Evolutionary conservation across 257 asterid genomes (phyloP).

Genomic region (Echites panduratus): DNA sequence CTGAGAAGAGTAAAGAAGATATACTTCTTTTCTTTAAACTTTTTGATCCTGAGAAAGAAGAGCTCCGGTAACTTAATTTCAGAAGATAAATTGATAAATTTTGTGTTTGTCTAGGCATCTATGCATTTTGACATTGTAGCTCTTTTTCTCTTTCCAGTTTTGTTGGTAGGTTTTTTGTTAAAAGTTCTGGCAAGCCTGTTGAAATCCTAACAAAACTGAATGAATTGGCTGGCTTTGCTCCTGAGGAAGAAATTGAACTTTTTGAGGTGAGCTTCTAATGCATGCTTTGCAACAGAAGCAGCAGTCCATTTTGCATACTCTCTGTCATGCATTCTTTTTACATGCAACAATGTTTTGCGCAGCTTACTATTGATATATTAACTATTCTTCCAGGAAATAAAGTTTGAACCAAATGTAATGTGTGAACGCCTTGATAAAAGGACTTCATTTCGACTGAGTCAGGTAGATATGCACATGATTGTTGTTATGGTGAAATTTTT

Average conservation of each 20-base stretch:
- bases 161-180: slow-evolving; percentile 82
- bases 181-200: slow-evolving; percentile 61
- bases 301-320: neutral
- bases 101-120: neutral
- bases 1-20: slow-evolving; percentile 76
- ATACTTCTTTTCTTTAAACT: slow-evolving; percentile 82
- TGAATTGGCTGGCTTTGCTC: slow-evolving; percentile 88
- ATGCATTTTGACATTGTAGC: slow-evolving; percentile 8
- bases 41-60: slow-evolving; percentile 89
- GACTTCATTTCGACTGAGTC: slow-evolving; percentile 70
- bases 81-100: neutral
- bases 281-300: neutral
- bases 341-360: neutral
- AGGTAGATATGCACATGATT: slow-evolving; percentile 38
- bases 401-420: slow-evolving; percentile 93
- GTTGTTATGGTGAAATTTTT: neutral
- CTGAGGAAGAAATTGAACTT: slow-evolving; percentile 85
- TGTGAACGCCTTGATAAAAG: slow-evolving; percentile 82
- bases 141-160: slow-evolving; percentile 39
- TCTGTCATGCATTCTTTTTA: neutral
- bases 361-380: neutral
- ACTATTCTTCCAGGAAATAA: slow-evolving; percentile 56
- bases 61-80: slow-evolving; percentile 54
- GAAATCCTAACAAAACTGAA: slow-evolving; percentile 63
- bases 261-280: slow-evolving; percentile 61